Evolutionary conservation across 805 yeast genomes (phyloP).

Genomic region (Nakazawaea ernobii): DNA sequence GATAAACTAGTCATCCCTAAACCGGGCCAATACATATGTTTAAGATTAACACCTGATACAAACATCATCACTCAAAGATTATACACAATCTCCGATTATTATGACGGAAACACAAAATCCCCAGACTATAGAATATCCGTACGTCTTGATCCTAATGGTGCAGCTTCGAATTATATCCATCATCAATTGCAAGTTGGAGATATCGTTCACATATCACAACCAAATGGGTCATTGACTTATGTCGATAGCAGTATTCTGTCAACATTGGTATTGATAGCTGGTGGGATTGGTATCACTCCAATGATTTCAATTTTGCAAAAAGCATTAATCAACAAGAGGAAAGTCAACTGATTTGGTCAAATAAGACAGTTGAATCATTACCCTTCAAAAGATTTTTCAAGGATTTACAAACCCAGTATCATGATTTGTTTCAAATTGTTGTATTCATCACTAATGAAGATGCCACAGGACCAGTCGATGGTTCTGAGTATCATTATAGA

Average conservation of each 20-base stretch:
- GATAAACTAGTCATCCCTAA: conserved; percentile 20
- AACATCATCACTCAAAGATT: conserved; percentile 45
- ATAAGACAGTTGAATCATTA: conserved; percentile 16
- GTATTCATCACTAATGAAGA: conserved; percentile 20
- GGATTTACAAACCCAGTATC: conserved; percentile 14
- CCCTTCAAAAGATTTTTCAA: conserved; percentile 23
- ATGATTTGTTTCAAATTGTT: conserved; percentile 14
- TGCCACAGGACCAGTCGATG: neutral
- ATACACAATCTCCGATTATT: conserved; percentile 46
- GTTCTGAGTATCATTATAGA: conserved; percentile 9
- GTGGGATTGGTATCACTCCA: conserved; percentile 71
- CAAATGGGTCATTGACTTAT: conserved; percentile 48
- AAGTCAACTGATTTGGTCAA: conserved; percentile 32
- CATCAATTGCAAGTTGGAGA: conserved; percentile 42
- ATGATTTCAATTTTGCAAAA: conserved; percentile 44
- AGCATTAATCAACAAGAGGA: conserved; percentile 26
- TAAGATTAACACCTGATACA: conserved; percentile 30
- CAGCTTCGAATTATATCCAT: conserved; percentile 46
- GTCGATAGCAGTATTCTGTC: conserved; percentile 25
- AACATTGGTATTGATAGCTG: conserved; percentile 37
- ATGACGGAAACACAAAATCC: conserved; percentile 22
- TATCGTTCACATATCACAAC: conserved; percentile 45
- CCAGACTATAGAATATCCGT: conserved; percentile 49
- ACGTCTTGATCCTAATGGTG: conserved; percentile 40
- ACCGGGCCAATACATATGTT: conserved; percentile 43